Evolutionary conservation across 1,284 basidiomycete genomes (phyloP).

Genomic region (Cerioporus squamosus): DNA sequence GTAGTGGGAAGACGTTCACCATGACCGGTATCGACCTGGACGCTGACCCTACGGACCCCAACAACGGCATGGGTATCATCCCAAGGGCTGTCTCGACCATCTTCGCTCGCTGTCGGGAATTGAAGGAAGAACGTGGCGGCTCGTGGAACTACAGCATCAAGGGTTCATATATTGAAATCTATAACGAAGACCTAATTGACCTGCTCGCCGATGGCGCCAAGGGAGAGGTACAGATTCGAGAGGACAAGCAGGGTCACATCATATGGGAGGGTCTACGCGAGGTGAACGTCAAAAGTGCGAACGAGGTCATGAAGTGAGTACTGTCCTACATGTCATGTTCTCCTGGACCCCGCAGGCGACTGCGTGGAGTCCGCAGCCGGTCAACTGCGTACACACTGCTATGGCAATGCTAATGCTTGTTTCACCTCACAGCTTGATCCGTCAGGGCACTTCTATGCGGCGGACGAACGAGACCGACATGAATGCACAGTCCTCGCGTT

Average conservation of each 20-base stretch:
- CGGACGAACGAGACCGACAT: conserved; percentile 98
- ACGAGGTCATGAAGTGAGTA: conserved; percentile 91
- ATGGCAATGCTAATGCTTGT: background rate
- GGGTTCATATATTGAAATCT: conserved; percentile 94
- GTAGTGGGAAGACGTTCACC: conserved; percentile 95
- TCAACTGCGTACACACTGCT: background rate
- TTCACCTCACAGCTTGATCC: conserved; percentile 62
- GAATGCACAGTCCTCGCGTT: conserved; percentile 98
- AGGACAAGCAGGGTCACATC: conserved; percentile 95
- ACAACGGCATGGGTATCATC: conserved; percentile 90
- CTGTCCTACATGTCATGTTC: background rate
- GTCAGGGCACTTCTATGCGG: conserved; percentile 87
- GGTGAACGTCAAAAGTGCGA: conserved; percentile 80
- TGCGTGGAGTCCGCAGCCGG: background rate
- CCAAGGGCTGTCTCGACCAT: conserved; percentile 94
- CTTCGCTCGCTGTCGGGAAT: conserved; percentile 78
- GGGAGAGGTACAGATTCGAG: conserved; percentile 93
- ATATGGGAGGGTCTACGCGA: conserved; percentile 97
- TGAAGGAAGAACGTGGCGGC: conserved; percentile 75
- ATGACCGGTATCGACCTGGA: conserved; percentile 94
- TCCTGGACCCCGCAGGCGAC: background rate
- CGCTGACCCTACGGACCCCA: conserved; percentile 74
- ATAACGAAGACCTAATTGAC: conserved; percentile 97
- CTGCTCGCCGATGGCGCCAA: conserved; percentile 77
- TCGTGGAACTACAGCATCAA: conserved; percentile 79